phyloP scores from a whole-genome alignment of 345 rosid species.

The Ailanthus altissimus region DNA sequence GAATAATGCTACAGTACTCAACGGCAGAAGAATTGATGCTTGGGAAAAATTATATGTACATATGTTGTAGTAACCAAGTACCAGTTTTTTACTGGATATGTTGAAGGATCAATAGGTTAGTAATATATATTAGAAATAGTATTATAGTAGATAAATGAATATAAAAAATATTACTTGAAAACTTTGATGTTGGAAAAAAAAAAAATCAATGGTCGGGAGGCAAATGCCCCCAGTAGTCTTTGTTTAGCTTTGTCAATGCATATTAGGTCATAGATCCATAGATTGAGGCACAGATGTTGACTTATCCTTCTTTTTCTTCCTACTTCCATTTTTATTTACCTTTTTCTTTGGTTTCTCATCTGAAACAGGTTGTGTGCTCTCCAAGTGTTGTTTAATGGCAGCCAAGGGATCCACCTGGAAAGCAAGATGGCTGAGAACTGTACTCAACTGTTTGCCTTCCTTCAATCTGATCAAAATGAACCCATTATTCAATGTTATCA shows the following conservation, averaged over 20 bases:
- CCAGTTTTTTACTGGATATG: too few relatives aligned
- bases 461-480: slow-evolving; percentile 47
- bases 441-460: slow-evolving; percentile 61
- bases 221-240: too few relatives aligned
- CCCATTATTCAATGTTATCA: slow-evolving; percentile 13
- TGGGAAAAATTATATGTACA: too few relatives aligned
- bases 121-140: not conserved
- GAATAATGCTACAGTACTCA: not conserved
- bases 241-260: not conserved
- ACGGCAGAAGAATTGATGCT: not conserved
- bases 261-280: slow-evolving; percentile 44
- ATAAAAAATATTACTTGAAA: not conserved
- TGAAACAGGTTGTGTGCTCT: slow-evolving; percentile 60
- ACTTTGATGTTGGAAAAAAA: too few relatives aligned
- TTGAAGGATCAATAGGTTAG: too few relatives aligned
- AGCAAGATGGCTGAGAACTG: slow-evolving; percentile 65
- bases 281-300: slow-evolving; percentile 29
- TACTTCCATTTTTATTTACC: slow-evolving; percentile 44
- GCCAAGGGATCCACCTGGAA: slow-evolving; percentile 74
- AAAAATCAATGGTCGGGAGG: too few relatives aligned
- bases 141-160: not conserved
- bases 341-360: slow-evolving; percentile 65
- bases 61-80: too few relatives aligned
- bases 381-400: slow-evolving; percentile 67
- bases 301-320: slow-evolving; percentile 51